Percentiles rank a stretch among this genome's conserved stretches.
phyloP scores from a whole-genome alignment of 306 rosid species.

The Urtica urens region DNA sequence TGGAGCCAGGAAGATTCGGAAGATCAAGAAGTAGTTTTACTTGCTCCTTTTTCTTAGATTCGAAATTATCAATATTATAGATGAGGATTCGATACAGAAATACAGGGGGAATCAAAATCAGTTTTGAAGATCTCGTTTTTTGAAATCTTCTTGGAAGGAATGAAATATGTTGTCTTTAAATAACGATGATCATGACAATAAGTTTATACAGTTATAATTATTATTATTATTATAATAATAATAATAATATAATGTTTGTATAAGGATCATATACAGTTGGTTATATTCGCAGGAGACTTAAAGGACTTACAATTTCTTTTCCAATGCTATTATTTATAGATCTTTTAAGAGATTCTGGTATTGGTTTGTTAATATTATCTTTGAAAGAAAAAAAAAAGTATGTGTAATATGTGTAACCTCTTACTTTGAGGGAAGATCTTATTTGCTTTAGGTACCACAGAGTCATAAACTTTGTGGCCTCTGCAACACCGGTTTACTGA shows the following conservation, averaged over 20 bases:
- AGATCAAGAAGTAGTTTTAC: constrained; percentile 73
- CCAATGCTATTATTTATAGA: too few species aligned
- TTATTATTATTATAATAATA: constrained; percentile 8
- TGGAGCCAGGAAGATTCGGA: constrained; percentile 54
- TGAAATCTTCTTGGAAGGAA: constrained; percentile 27
- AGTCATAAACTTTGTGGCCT: too few species aligned
- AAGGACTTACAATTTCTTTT: too few species aligned
- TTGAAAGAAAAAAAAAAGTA: too few species aligned
- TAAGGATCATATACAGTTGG: constrained; percentile 46
- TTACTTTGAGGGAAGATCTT: too few species aligned
- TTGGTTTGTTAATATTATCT: too few species aligned
- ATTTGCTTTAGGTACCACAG: too few species aligned
- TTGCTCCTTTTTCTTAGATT: not conserved
- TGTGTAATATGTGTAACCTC: too few species aligned
- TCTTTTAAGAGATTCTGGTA: too few species aligned
- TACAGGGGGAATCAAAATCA: constrained; percentile 25
- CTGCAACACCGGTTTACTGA: too few species aligned
- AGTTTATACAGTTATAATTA: constrained; percentile 33
- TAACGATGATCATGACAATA: constrained; percentile 20
- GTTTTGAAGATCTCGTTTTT: constrained; percentile 24
- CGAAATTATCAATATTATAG: constrained; percentile 26
- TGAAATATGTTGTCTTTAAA: constrained; percentile 36
- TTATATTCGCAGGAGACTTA: constrained; percentile 28
- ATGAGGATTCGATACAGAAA: constrained; percentile 20
- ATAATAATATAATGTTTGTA: constrained; percentile 19